These are phyloP conservation scores for Chlorella sp. DNA, from an alignment of 139 green algal species.

Conservation along the genomic window DNA sequence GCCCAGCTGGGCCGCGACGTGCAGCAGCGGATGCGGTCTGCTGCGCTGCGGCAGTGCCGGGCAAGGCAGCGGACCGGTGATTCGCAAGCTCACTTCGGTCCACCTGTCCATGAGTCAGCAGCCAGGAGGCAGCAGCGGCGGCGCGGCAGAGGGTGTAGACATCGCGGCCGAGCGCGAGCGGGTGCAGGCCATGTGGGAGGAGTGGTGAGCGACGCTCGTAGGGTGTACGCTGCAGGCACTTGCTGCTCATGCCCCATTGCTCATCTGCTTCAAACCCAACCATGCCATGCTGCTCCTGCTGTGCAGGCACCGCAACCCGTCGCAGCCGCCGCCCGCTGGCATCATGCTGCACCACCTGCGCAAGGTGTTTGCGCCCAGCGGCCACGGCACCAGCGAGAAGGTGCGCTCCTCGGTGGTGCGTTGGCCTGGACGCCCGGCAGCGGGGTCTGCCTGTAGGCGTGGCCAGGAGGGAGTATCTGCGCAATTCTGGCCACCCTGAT, in stretches of 20 bases:
- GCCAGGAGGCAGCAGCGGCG: neutral
- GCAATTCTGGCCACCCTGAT: too few relatives aligned
- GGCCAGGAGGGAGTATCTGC: too few relatives aligned
- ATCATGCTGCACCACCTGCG: slow-evolving; percentile 45
- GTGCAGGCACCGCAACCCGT: neutral
- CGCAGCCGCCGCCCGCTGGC: slow-evolving; percentile 2
- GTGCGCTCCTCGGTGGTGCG: neutral
- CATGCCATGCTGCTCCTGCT: neutral
- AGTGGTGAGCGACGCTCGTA: slow-evolving; percentile 16
- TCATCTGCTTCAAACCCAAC: too few relatives aligned
- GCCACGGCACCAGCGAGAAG: slow-evolving; percentile 30
- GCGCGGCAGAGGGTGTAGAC: slow-evolving; percentile 23
- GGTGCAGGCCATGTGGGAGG: slow-evolving; percentile 29
- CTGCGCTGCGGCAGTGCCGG: too few relatives aligned
- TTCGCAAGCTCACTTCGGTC: slow-evolving; percentile 23
- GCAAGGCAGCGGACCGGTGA: too few relatives aligned
- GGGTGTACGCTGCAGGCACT: too few relatives aligned
- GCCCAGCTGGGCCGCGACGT: too few relatives aligned
- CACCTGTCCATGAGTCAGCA: neutral
- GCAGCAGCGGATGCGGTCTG: too few relatives aligned
- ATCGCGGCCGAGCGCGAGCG: slow-evolving; percentile 32
- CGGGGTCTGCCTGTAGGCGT: too few relatives aligned
- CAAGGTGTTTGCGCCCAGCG: slow-evolving; percentile 40
- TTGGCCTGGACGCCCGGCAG: too few relatives aligned
- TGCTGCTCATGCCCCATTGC: too few relatives aligned